phyloP scores from a whole-genome alignment of 192 early-diverging fungal genomes.

The Umbelopsis sp. region DNA sequence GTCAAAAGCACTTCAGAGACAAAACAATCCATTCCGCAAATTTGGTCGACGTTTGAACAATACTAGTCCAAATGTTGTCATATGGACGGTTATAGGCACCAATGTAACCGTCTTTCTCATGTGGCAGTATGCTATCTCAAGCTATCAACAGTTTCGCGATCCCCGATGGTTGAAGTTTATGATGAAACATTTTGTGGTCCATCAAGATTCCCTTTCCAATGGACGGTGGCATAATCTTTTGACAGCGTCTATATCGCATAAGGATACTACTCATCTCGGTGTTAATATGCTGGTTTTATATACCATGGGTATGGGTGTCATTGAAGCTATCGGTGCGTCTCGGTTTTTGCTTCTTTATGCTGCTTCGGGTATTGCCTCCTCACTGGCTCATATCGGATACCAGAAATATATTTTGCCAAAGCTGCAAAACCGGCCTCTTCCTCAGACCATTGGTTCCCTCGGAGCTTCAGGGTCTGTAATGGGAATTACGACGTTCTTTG shows the following conservation, averaged over 20 bases:
- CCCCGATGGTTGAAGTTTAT: constrained; percentile 41
- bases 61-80: constrained; percentile 32
- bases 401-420: constrained; percentile 39
- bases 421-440: constrained; percentile 27
- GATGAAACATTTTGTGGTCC: constrained; percentile 46
- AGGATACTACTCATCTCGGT: constrained; percentile 45
- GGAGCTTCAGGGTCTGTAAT: constrained; percentile 50
- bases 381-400: constrained; percentile 40
- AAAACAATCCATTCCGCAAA: constrained; percentile 21
- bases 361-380: constrained; percentile 41
- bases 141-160: constrained; percentile 44
- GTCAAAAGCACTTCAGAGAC: neutral
- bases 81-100: constrained; percentile 44
- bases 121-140: constrained; percentile 51
- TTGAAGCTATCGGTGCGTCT: constrained; percentile 40
- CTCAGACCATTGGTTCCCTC: constrained; percentile 38
- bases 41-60: constrained; percentile 23
- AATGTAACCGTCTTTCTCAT: constrained; percentile 44
- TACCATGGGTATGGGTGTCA: constrained; percentile 48
- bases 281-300: constrained; percentile 50
- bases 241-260: constrained; percentile 48
- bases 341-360: constrained; percentile 46
- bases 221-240: constrained; percentile 49
- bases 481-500: constrained; percentile 54
- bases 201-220: constrained; percentile 28